Evolutionary conservation across 371 early-diverging fungal species (phyloP), one percentile per base, ranked within the genome.

Genomic region (Coemansia linderi): DNA sequence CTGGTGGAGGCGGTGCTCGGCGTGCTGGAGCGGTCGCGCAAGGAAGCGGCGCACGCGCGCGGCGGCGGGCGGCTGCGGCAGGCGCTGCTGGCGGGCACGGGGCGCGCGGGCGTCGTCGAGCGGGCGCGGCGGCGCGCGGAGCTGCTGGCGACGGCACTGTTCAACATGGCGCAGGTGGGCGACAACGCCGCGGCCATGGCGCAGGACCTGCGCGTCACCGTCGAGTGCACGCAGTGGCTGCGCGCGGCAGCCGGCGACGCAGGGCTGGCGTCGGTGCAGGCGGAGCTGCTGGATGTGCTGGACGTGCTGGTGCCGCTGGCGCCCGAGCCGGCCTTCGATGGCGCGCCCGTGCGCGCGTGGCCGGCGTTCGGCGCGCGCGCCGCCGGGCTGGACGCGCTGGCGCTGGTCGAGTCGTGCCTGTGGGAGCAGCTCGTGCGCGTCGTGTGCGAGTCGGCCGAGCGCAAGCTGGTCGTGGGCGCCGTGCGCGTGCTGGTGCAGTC

Each of bases 401-500:
- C 66, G 52, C 63, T 72, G 15, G 71, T 80, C 0, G 78, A 77
- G 68, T 61, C 81, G 38, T 73, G 78, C n/a, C 52, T 77, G 69
- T 80, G 81, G 81, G 71, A 71, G 39, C 71, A 78, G 71, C 70
- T 78, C 19, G 70, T 78, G 39, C 70, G 70, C 4, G 19, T 74
- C 9, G 38, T 70, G 67, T 41, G 64, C 27, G 31, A 29, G 36
- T 78, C 78, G 41, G 52, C 46, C 2, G 78, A 78, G 63, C 74
- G 75, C 33, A 61, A 66, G 39, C 67, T 73, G 12, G 78, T 78
- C 0, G 13, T 78, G 7, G 79, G 79, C 22, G 66, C 79, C 4
- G 7, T 68, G 61, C 66, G 79, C 8, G 61, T 78, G 1, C 58
- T 78, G 67, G 75, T 71, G 37, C 79, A 78, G 58, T 54, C 75